A percentile compares a stretch with the other conserved stretches of the same genome.
These are phyloP conservation scores for Penicillium sclerotigenum DNA, from an alignment of 2,329 filamentous ascomycete species.

Conservation along the genomic window DNA sequence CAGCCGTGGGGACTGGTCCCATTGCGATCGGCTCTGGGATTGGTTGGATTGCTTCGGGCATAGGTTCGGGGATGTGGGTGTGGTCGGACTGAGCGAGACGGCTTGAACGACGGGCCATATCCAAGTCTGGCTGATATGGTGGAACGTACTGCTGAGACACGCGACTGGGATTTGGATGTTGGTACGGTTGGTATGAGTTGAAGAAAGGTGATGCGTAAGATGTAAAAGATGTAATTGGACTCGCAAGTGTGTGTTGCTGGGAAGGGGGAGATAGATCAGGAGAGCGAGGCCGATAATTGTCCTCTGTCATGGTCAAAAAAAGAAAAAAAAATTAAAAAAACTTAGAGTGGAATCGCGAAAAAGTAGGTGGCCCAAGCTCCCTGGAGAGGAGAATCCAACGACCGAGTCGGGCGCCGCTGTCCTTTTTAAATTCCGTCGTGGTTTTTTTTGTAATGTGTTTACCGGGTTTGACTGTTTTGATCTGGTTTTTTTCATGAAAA, in stretches of 20 bases:
- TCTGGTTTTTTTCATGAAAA: background rate
- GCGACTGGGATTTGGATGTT: conserved; percentile 12
- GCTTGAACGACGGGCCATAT: conserved; percentile 45
- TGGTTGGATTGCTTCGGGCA: conserved; percentile 1
- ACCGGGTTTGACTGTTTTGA: background rate
- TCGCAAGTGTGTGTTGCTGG: conserved; percentile 7
- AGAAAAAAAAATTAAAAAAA: conserved; percentile 5
- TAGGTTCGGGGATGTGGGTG: conserved; percentile 23
- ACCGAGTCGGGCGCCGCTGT: conserved; percentile 22
- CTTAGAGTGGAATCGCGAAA: conserved; percentile 7
- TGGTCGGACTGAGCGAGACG: conserved; percentile 35
- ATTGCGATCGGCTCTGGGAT: conserved; percentile 19
- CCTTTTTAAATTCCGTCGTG: conserved; percentile 37
- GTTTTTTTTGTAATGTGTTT: conserved; percentile 9
- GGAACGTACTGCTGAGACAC: conserved; percentile 39
- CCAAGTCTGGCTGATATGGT: conserved; percentile 29
- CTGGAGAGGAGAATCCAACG: conserved; percentile 5
- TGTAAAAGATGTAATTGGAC: background rate
- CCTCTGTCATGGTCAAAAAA: conserved; percentile 42
- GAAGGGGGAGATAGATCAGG: conserved; percentile 52
- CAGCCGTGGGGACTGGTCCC: conserved; percentile 18
- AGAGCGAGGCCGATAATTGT: conserved; percentile 48
- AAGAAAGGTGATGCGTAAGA: conserved; percentile 22
- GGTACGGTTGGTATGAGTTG: conserved; percentile 8
- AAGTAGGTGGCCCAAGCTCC: conserved; percentile 20